Percentiles rank a stretch among this genome's conserved stretches.
Conservation (phyloP, 371 early-diverging fungal species). For the Mortierella sp. region DNA sequence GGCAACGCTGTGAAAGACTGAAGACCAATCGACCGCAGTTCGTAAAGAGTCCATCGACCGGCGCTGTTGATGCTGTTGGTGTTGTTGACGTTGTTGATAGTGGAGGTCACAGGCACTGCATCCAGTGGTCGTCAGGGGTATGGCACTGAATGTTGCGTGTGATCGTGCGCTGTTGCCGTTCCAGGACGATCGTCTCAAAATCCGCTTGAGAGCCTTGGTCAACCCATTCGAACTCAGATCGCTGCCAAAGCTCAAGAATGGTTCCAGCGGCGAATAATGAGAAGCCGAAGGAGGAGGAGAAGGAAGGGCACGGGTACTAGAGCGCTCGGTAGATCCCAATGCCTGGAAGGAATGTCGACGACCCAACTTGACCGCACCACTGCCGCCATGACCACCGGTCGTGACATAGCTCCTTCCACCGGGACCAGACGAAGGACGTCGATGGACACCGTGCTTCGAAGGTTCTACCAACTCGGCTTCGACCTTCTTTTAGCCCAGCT, state of each 20-base stretch:
- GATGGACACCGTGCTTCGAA: background rate
- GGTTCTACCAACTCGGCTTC: background rate
- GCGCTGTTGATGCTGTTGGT: background rate
- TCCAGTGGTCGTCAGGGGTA: background rate
- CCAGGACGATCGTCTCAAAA: slow-evolving; percentile 11
- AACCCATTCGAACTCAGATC: background rate
- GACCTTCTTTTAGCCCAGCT: slow-evolving; percentile 23
- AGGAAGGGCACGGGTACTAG: background rate
- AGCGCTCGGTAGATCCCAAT: background rate
- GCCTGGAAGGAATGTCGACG: slow-evolving; percentile 28
- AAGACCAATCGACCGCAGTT: slow-evolving; percentile 3
- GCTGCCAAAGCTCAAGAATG: background rate
- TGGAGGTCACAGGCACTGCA: background rate
- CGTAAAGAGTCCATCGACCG: slow-evolving; percentile 3
- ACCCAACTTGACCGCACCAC: background rate
- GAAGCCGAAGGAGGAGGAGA: background rate
- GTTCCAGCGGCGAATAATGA: background rate
- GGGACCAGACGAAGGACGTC: background rate
- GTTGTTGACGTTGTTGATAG: background rate
- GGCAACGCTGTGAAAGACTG: background rate
- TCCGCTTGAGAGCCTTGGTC: slow-evolving; percentile 2
- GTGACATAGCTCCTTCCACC: background rate
- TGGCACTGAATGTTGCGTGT: background rate
- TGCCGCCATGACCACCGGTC: background rate
- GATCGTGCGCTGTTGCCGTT: background rate